Percentiles rank a stretch among this genome's conserved stretches.
Conservation (phyloP, 176 grass and related monocot genomes). For the Themeda triandra region DNA sequence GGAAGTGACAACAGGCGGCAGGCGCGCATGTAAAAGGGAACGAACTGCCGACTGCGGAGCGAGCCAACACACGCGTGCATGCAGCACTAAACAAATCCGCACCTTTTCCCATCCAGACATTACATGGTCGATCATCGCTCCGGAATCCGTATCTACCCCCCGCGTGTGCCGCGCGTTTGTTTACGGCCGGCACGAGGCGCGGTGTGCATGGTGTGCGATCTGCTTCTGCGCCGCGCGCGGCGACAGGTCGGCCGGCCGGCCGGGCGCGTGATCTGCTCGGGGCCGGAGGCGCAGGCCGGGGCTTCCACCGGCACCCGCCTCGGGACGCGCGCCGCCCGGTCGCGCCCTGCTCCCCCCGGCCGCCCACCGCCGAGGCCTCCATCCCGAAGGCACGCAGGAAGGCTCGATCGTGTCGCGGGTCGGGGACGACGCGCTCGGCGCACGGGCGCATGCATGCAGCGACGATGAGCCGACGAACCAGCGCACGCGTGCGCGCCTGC, state of each 20-base stretch:
- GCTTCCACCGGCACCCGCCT: constrained; percentile 51
- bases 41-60: not conserved
- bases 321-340: constrained; percentile 33
- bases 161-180: not conserved
- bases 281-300: constrained; percentile 39
- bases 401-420: not conserved
- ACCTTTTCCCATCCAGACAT: constrained; percentile 33
- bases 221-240: not conserved
- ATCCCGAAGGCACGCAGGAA: constrained; percentile 5
- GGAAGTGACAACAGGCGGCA: constrained; percentile 37
- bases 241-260: not conserved
- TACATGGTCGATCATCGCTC: constrained; percentile 1
- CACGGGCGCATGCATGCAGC: not conserved
- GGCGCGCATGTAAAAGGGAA: not conserved
- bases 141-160: not conserved
- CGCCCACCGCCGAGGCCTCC: not conserved
- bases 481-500: not conserved
- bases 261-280: constrained; percentile 26
- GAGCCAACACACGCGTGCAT: not conserved
- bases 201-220: not conserved
- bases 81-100: not conserved
- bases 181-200: not conserved
- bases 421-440: no score
- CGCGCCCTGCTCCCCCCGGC: not conserved
- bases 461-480: no score